Evolutionary conservation across 768 basidiomycete species (phyloP).

Genomic region (Astraeus odoratus): DNA sequence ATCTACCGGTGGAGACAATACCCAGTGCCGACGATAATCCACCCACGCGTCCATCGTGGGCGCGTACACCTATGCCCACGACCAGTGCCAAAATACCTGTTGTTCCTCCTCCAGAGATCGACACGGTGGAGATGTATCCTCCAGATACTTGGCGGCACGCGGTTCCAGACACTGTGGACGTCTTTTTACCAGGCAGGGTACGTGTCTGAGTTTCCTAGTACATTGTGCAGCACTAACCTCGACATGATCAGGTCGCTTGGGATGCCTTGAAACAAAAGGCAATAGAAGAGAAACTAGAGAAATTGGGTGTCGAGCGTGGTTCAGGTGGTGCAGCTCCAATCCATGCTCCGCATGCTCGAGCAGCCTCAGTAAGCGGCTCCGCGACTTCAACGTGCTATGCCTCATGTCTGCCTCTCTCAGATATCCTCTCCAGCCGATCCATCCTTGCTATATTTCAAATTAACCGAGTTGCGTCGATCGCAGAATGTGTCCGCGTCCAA

Average conservation of each 20-base stretch:
- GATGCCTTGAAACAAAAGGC: slow-evolving; percentile 59
- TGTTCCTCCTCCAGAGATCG: slow-evolving; percentile 26
- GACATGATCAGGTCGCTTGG: slow-evolving; percentile 55
- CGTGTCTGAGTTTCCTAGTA: slow-evolving; percentile 12
- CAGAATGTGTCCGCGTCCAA: slow-evolving; percentile 44
- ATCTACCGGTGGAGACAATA: slow-evolving; percentile 64
- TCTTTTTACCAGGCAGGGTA: slow-evolving; percentile 80
- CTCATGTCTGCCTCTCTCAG: slow-evolving; percentile 30
- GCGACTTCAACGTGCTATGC: slow-evolving; percentile 14
- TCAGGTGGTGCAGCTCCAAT: slow-evolving; percentile 46
- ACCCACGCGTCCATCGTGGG: slow-evolving; percentile 46
- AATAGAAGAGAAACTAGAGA: slow-evolving; percentile 78
- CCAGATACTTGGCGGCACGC: slow-evolving; percentile 52
- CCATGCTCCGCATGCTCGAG: slow-evolving; percentile 72
- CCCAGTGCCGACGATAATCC: slow-evolving; percentile 31
- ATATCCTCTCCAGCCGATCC: slow-evolving; percentile 91
- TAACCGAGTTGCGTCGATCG: slow-evolving; percentile 77
- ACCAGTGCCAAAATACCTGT: slow-evolving; percentile 25
- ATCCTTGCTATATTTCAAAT: slow-evolving; percentile 70
- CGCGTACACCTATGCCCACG: slow-evolving; percentile 47
- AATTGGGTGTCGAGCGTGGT: slow-evolving; percentile 70
- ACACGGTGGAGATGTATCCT: slow-evolving; percentile 52
- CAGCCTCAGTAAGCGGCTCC: slow-evolving; percentile 63
- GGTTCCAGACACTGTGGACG: slow-evolving; percentile 66
- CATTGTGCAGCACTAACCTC: slow-evolving; percentile 4